Base-by-base conservation (phyloP, 108 stramenopile genomes). In the Fragilariopsis cylindrus region DNA sequence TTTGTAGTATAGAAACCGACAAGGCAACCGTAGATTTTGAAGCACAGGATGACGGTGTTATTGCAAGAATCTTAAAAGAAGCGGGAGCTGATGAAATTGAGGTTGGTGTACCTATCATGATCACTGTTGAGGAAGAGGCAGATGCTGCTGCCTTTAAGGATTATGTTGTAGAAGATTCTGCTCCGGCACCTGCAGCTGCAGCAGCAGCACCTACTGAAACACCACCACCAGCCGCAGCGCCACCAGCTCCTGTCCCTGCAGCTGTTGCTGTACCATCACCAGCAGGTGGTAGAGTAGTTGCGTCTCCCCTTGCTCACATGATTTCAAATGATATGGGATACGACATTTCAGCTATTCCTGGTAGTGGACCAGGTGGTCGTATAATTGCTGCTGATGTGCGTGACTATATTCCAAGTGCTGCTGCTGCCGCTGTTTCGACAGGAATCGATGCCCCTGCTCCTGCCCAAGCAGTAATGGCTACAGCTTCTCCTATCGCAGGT, bases 1-100 rank as follows among this genome's bases (percentile, higher is more conserved):
- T 99, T 48, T 96, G 96, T 79, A 93, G 94, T 55, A 88, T 99
- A 21, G 97, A 99, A 84, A 99, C 99, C 30, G 99, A 99, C 84
- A 99, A 99, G 85, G 98, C 99, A 55, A 96, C 91, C 18, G 96
- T 99, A 5, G 95, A 97, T 54, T 99, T 96, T 82, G 99, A 99
- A 64, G 90, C 94, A 4, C 96, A 98, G 76, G 99, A 99, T 78
- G 99, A 99, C 76, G 97, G 97, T 41, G 78, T 97, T 19, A 62
- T 99, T 19, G 99, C 98, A 16, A 98, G 96, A 84, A 93, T 98
- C 66, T 83, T 99, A 58, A 88, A 86, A 7, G 71, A 74, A 21
- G 81, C 88, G 19, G 96, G 93, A 8, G 64, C 82, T 16, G 83
- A 74, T 4, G 98, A 99, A 69, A 85, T 98, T 60, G 44, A 71